Conservation (phyloP, 805 yeast genomes). For the Ogataea degrootiae region DNA sequence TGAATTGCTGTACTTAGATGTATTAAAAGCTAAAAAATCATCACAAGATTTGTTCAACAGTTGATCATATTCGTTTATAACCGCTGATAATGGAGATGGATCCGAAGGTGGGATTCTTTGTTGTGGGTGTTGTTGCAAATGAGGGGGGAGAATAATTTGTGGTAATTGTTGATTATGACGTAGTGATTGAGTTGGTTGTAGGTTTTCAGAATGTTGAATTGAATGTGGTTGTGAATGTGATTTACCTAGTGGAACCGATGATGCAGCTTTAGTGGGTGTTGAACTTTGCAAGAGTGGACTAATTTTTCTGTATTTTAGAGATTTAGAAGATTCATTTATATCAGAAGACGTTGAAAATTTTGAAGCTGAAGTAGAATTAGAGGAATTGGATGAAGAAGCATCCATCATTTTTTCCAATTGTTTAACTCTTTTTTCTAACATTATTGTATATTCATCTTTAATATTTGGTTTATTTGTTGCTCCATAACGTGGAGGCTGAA, state of each 20-base stretch:
- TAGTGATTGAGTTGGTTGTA: neutral
- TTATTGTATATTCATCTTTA: slow-evolving; percentile 54
- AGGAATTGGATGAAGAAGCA: slow-evolving; percentile 5
- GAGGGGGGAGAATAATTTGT: slow-evolving; percentile 1
- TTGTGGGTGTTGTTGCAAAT: neutral
- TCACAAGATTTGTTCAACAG: slow-evolving; percentile 17
- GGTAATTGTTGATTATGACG: neutral
- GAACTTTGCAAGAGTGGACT: slow-evolving; percentile 13
- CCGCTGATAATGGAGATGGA: neutral
- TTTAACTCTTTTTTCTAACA: slow-evolving; percentile 51
- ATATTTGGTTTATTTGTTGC: slow-evolving; percentile 32
- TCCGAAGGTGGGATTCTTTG: neutral
- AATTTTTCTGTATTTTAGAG: slow-evolving; percentile 27
- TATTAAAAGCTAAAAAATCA: slow-evolving; percentile 15
- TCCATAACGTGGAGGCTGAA: slow-evolving; percentile 59
- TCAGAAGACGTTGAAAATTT: neutral
- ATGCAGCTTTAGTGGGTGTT: neutral
- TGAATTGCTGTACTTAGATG: slow-evolving; percentile 13
- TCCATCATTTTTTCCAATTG: slow-evolving; percentile 46
- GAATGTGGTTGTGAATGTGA: neutral
- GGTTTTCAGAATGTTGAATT: neutral
- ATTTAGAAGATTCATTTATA: slow-evolving; percentile 4
- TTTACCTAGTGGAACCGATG: neutral
- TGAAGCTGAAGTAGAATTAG: neutral
- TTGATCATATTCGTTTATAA: slow-evolving; percentile 15